Evolutionary conservation across 2,329 filamentous ascomycete species (phyloP).

Genomic region (Ascochyta koolunga): DNA sequence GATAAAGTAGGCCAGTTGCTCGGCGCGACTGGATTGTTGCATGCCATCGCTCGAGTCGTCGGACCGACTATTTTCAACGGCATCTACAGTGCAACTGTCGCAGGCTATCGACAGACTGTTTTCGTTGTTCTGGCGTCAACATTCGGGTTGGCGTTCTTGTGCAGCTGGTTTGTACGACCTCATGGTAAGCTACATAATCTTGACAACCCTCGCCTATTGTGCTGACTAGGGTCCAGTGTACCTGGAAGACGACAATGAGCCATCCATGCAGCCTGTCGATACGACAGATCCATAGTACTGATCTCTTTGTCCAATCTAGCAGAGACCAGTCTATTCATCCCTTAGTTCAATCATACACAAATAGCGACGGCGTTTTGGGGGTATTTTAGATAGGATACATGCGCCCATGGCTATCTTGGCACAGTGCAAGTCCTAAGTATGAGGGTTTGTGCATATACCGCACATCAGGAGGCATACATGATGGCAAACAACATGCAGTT

Average conservation of each 20-base stretch:
- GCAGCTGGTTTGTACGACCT: conserved; percentile 74
- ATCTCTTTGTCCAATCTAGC: background rate
- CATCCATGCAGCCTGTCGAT: background rate
- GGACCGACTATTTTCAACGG: conserved; percentile 84
- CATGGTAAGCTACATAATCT: conserved; percentile 65
- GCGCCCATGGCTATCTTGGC: background rate
- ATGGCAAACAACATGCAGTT: background rate
- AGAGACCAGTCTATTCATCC: background rate
- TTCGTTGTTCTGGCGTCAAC: conserved; percentile 75
- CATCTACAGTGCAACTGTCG: conserved; percentile 83
- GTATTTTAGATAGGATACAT: background rate
- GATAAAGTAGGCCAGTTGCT: conserved; percentile 86
- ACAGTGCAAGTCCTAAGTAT: background rate
- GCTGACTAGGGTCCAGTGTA: conserved; percentile 3
- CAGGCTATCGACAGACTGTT: conserved; percentile 77
- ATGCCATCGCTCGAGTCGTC: conserved; percentile 79
- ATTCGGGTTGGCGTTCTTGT: conserved; percentile 69
- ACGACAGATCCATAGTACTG: conserved; percentile 2
- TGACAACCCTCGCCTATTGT: background rate
- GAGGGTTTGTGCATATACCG: background rate
- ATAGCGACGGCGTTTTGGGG: background rate
- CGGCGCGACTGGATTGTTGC: conserved; percentile 83
- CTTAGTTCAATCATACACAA: background rate
- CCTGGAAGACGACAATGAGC: conserved; percentile 9
- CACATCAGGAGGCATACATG: background rate